These are phyloP conservation scores for Tremella mesenterica DNA, from an alignment of 768 basidiomycete species.

Conservation along the genomic window DNA sequence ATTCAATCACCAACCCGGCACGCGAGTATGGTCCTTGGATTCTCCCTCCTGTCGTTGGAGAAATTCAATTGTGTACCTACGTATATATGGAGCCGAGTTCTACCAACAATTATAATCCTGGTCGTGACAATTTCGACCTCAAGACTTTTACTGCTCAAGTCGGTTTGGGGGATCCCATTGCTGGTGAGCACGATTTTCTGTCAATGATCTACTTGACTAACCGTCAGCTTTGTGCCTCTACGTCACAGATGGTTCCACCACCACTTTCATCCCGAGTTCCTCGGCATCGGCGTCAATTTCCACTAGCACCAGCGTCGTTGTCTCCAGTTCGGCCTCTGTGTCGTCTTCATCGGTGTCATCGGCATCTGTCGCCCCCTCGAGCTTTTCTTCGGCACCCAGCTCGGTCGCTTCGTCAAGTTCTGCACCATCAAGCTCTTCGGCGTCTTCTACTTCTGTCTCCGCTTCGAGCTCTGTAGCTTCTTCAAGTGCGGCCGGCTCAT, in stretches of 20 bases:
- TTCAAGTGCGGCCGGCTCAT: too few species aligned
- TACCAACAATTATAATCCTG: too few species aligned
- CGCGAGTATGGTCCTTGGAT: conserved; percentile 3
- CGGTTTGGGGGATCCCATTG: not conserved
- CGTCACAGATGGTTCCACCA: conserved; percentile 2
- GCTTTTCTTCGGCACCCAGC: not conserved
- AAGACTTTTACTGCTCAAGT: not conserved
- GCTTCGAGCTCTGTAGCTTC: not conserved
- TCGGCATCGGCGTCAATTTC: not conserved
- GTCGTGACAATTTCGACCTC: not conserved
- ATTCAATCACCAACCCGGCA: conserved; percentile 8
- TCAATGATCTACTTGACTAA: not conserved
- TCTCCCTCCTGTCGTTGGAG: not conserved
- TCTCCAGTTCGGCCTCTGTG: not conserved
- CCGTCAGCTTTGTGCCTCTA: conserved; percentile 4
- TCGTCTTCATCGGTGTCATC: not conserved
- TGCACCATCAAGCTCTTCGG: not conserved
- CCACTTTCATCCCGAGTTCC: not conserved
- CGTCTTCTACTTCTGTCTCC: not conserved
- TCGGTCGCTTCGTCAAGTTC: not conserved
- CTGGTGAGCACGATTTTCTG: not conserved
- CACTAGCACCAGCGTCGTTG: not conserved
- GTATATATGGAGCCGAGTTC: conserved; percentile 1
- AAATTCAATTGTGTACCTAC: conserved; percentile 1
- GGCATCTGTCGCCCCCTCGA: not conserved